A percentile compares a stretch with the other conserved stretches of the same genome.
Conservation (phyloP, 2,329 filamentous ascomycete genomes). For the Plenodomus lindquistii region DNA sequence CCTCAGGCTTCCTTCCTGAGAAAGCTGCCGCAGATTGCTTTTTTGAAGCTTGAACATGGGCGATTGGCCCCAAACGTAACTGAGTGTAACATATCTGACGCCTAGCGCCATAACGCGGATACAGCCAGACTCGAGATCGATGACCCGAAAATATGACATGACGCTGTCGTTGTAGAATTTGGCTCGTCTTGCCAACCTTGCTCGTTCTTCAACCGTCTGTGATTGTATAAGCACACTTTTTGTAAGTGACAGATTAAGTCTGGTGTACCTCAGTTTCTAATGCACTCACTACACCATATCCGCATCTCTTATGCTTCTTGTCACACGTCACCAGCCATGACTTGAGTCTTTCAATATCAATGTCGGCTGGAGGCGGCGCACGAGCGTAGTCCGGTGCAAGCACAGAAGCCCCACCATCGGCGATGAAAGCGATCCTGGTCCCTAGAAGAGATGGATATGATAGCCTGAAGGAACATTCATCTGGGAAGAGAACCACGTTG, state of each 20-base stretch:
- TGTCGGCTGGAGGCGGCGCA: neutral
- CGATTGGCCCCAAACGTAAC: conserved; percentile 12
- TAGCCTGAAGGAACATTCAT: conserved; percentile 2
- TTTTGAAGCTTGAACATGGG: conserved; percentile 2
- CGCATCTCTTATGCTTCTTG: neutral
- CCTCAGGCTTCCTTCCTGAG: neutral
- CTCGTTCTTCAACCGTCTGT: neutral
- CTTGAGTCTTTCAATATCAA: neutral
- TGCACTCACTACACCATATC: neutral
- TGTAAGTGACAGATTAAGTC: neutral
- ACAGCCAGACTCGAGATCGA: neutral
- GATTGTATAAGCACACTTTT: neutral
- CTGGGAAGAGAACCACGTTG: conserved; percentile 2
- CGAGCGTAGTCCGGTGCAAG: neutral
- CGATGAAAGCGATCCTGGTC: conserved; percentile 1
- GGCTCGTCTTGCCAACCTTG: neutral
- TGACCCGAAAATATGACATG: neutral
- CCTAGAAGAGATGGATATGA: conserved; percentile 4
- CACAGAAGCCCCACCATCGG: neutral
- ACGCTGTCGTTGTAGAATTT: neutral
- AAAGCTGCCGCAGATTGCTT: neutral
- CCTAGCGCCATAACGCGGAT: neutral
- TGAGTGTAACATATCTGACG: conserved; percentile 8
- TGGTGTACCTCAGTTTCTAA: neutral
- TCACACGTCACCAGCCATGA: neutral